Evolutionary conservation across 345 rosid species (phyloP), one percentile per base, ranked within the genome.

Genomic region (Aquilaria malaccensis): DNA sequence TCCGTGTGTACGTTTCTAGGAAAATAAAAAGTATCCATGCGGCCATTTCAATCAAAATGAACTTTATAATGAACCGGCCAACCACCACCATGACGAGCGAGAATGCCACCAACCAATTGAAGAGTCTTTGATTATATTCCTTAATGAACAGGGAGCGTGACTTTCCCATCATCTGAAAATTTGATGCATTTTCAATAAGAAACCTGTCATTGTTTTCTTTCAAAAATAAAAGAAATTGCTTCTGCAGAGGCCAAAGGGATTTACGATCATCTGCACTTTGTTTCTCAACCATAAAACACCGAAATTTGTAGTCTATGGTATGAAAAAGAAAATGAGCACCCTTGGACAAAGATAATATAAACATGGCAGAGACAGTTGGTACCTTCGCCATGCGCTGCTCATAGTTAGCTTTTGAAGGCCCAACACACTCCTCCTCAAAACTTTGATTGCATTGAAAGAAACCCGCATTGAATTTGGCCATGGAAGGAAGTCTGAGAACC

Each of bases 401-500:
- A 13, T 94, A 94, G 50, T 77, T 88, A 52, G 64, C 72, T 76
- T 85, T 90, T 46, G 97, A 86, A 63, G 97, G 99, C 64, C 99
- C 97, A 63, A 88, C 82, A 69, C 99, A 95, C 61, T 83, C 82
- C 55, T 33, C 75, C 62, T 83, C 95, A 66, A 95, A 95, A 71
- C 80, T 95, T 73, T 76, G 93, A 80, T 91, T 95, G 80, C 99
- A 95, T 70, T 81, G 88, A 56, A 81, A 71, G 72, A 88, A 85
- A 67, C 99, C 99, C 15, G 97, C 96, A 67, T 88, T 88, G 74
- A 95, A 95, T 77, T 95, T 94, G 62, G 99, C 95, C 97, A 95
- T 91, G 51, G 99, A 88, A 72, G 99, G 99, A 74, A 91, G 97
- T 63, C 89, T 84, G 62, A 95, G 99, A 74, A 85, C 79, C 72